phyloP scores from a whole-genome alignment of 202 grass and related monocot species.

The Setaria italica region DNA sequence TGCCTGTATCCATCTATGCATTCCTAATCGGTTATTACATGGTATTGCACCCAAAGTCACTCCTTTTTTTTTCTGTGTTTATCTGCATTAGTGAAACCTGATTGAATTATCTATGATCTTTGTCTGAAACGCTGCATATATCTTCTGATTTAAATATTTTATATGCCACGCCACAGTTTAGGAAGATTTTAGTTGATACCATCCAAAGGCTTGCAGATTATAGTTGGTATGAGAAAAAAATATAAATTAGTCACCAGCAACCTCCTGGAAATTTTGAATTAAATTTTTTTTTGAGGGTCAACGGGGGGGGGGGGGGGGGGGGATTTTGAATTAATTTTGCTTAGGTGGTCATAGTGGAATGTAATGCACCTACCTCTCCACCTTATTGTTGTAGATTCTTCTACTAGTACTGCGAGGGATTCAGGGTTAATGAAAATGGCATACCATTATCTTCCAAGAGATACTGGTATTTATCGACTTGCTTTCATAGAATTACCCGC shows the following conservation, averaged over 20 bases:
- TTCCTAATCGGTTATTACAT: slow-evolving; percentile 91
- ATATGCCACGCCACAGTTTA: not conserved
- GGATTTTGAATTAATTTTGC: not conserved
- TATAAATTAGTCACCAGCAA: slow-evolving; percentile 18
- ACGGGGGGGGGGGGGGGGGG: no score
- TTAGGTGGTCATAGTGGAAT: slow-evolving; percentile 1
- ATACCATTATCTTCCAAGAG: not conserved
- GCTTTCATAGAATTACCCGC: not conserved
- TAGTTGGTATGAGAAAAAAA: slow-evolving; percentile 24
- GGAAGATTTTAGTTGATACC: not conserved
- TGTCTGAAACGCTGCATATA: slow-evolving; percentile 1
- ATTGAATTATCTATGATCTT: slow-evolving; percentile 18
- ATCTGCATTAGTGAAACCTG: slow-evolving; percentile 37
- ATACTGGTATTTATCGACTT: not conserved
- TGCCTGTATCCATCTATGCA: slow-evolving; percentile 70
- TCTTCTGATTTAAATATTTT: slow-evolving; percentile 20
- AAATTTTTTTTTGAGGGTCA: not conserved
- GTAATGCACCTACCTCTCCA: not conserved
- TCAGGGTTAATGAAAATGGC: slow-evolving; percentile 20
- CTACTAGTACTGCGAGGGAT: not conserved
- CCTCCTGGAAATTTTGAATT: slow-evolving; percentile 16
- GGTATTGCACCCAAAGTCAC: slow-evolving; percentile 53
- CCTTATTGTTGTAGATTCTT: slow-evolving; percentile 4
- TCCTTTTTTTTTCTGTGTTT: slow-evolving; percentile 12
- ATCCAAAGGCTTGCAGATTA: not conserved